Percentiles rank a stretch among this genome's conserved stretches.
Evolutionary conservation across 345 rosid genomes (phyloP).

Genomic region (Gossypium rotundifolium): DNA sequence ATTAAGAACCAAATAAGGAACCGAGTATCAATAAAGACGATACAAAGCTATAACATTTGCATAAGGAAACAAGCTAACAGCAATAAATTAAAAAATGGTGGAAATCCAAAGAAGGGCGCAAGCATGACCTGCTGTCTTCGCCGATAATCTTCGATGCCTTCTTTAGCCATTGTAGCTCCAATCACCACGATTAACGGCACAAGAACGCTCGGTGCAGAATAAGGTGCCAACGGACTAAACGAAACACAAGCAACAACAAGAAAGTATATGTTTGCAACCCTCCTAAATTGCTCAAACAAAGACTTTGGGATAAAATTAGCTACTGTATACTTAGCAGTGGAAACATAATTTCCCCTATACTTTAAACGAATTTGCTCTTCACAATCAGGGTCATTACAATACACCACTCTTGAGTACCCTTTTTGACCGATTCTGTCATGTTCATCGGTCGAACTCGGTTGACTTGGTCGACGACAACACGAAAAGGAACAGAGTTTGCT

Average conservation of each 20-base stretch:
- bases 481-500: conserved; percentile 58
- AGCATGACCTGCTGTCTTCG: conserved; percentile 62
- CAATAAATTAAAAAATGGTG: background rate
- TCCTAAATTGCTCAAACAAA: conserved; percentile 90
- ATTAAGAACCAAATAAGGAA: conserved; percentile 1
- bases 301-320: conserved; percentile 86
- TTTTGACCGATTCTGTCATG: conserved; percentile 56
- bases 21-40: background rate
- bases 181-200: conserved; percentile 72
- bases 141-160: conserved; percentile 80
- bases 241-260: conserved; percentile 78
- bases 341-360: conserved; percentile 75
- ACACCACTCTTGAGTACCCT: conserved; percentile 78
- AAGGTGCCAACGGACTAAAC: conserved; percentile 84
- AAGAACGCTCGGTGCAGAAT: conserved; percentile 55
- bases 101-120: background rate
- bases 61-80: background rate
- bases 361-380: conserved; percentile 44
- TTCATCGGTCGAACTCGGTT: conserved; percentile 29
- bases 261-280: conserved; percentile 89
- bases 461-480: conserved; percentile 36
- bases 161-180: conserved; percentile 81
- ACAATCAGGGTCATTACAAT: conserved; percentile 73
- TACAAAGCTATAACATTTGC: background rate
- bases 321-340: conserved; percentile 71